Base-by-base conservation (phyloP, 345 rosid species). In the Excoecaria cochinchinensis region DNA sequence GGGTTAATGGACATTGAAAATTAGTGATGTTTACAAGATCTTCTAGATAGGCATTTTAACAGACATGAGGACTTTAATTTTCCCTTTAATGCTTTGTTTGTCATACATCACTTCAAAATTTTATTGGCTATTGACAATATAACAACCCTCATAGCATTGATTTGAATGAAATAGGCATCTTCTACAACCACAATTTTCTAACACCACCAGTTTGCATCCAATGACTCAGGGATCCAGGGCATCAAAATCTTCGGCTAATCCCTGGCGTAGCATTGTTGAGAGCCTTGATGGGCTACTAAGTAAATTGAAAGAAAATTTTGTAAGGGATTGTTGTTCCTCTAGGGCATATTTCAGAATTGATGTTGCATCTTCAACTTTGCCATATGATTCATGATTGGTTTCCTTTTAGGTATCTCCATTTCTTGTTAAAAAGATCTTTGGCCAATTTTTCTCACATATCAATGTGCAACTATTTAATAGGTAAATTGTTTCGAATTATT, bases 391-490 rank as follows among this genome's bases (percentile, higher is more conserved):
- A 52, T 63, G 25, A 24, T 15, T 63, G 59, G 61, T 52, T 40
- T 65, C 39, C 39, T 70, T 66, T 47, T 57, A 80, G 83, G 83
- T 76, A 47, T 62, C 83, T 62, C 62, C 77, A 24, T 14, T 71
- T 52, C 77, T 76, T 62, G 74, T 62, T 16, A 75, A 73, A 62
- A 80, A 76, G 73, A 68, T 73, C 47, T 68, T 72, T 57, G 7
- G 60, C 63, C 80, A 80, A 63, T 44, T 69, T 68, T 80, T 80
- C 51, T 62, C 75, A 55, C 44, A 76, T 67, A 73, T 76, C 39
- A 80, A 73, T 69, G 60, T 73, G 11, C 83, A 76, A 47, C 65
- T 80, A 53, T 80, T 80, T 64, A 80, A 80, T 61, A 76, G 83
- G 83, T 80, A 42, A 74, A 17, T 31, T 46, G n/a, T 40, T n/a